Conservation (phyloP, 2,329 filamentous ascomycete genomes). For the Stromatinia cepivora region DNA sequence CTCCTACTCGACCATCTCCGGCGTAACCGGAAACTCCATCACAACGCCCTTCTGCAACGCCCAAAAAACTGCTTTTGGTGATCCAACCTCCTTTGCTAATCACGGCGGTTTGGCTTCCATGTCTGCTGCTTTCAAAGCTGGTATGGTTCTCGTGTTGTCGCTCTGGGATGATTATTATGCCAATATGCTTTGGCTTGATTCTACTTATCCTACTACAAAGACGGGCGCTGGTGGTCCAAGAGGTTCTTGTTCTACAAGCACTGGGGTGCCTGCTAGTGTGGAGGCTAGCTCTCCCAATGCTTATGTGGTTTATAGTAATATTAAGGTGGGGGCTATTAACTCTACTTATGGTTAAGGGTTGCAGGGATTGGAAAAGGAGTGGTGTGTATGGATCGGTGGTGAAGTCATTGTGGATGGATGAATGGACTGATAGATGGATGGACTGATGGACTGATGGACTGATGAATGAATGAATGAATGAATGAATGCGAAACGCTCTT, state of each 20-base stretch:
- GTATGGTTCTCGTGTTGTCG: slow-evolving; percentile 65
- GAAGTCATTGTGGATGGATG: too few species aligned
- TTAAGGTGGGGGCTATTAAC: slow-evolving; percentile 40
- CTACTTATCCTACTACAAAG: slow-evolving; percentile 56
- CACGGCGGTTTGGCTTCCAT: slow-evolving; percentile 59
- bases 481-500: neutral
- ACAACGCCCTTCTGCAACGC: slow-evolving; percentile 56
- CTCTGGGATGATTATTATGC: slow-evolving; percentile 58
- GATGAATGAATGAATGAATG: too few species aligned
- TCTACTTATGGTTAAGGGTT: slow-evolving; percentile 34
- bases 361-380: too few species aligned
- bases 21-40: slow-evolving; percentile 53
- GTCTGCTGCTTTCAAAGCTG: slow-evolving; percentile 53
- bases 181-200: slow-evolving; percentile 76
- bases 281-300: slow-evolving; percentile 50
- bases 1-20: slow-evolving; percentile 48
- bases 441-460: too few species aligned
- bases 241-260: slow-evolving; percentile 54
- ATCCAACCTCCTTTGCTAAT: slow-evolving; percentile 52
- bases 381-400: too few species aligned
- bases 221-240: slow-evolving; percentile 52
- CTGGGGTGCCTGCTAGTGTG: slow-evolving; percentile 53
- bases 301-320: slow-evolving; percentile 43
- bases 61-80: slow-evolving; percentile 57
- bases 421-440: neutral